Base-by-base conservation (phyloP, 345 rosid genomes). In the Populus simonii region DNA sequence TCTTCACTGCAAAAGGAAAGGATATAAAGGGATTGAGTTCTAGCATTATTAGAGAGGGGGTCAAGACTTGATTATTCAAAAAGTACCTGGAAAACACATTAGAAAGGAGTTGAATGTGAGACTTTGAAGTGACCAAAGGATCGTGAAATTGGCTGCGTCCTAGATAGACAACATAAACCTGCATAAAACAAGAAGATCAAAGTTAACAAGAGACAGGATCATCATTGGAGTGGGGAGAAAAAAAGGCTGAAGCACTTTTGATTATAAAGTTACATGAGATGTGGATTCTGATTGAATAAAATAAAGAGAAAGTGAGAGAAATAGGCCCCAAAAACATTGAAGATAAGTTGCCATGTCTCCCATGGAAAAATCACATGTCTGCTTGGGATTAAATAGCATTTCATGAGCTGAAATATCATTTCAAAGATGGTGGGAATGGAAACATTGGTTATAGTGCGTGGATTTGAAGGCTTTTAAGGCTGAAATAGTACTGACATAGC, bases 141-240 rank as follows among this genome's bases (percentile, higher is more conserved):
- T 83, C 83, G n/a, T 53, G 70, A 74, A 78, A 12, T 68, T 65
- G 88, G 83, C 51, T 86, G 69, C 61, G 82, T 35, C 95, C 94
- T 70, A 91, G 69, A 80, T 93, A 91, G 17, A 91, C 90, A 70
- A 93, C 83, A 83, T 93, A 88, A 76, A 93, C 92, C 93, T 90
- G 83, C 81, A 86, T 59, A 29, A 11, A 43, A 43, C 20, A 77
- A 66, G 33, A 62, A 78, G 27, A n/a, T n/a, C 7, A 57, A 55
- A 51, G 23, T 27, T 78, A 47, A 83, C 38, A 41, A 71, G 17
- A 23, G 25, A 61, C 13, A 33, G 33, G 70, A 63, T 71, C 23
- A 71, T 76, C 15, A 70, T 27, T 72, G 22, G 55, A 47, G 80
- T 1, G 5, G 31, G 20, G 13, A 49, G 53, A 10, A 2, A 16